A percentile compares a stretch with the other conserved stretches of the same genome.
phyloP scores from a whole-genome alignment of 768 basidiomycete genomes.

The Mycena indigotica region DNA sequence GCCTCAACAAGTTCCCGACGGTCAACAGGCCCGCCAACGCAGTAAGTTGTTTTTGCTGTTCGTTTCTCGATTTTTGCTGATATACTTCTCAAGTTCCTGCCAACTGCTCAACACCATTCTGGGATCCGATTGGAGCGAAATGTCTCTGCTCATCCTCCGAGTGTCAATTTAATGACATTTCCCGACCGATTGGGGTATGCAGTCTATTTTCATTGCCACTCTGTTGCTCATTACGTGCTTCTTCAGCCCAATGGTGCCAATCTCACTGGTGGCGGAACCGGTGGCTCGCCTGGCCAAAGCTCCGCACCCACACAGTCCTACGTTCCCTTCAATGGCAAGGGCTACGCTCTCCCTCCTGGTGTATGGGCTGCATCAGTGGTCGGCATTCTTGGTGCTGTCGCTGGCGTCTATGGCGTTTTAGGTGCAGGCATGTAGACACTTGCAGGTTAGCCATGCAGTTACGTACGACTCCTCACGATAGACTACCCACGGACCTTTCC shows the following conservation, averaged over 20 bases:
- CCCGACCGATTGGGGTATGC: constrained; percentile 66
- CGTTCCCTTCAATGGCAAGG: constrained; percentile 48
- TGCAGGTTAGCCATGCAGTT: no score
- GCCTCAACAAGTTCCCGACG: constrained; percentile 50
- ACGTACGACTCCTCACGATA: no score
- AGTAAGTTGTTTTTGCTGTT: constrained; percentile 41
- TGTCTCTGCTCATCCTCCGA: constrained; percentile 60
- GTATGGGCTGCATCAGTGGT: neutral
- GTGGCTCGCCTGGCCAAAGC: constrained; percentile 26
- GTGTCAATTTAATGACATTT: constrained; percentile 66
- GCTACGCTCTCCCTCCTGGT: neutral
- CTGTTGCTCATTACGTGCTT: constrained; percentile 20
- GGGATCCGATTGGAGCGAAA: constrained; percentile 70
- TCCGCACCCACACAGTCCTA: constrained; percentile 36
- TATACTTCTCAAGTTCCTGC: constrained; percentile 50
- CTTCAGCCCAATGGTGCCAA: constrained; percentile 67
- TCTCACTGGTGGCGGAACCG: constrained; percentile 61
- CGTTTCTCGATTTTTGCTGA: neutral
- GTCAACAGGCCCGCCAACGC: constrained; percentile 52
- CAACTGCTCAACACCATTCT: constrained; percentile 79
- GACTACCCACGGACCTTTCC: no score
- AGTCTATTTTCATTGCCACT: constrained; percentile 9
- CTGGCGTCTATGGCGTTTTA: neutral
- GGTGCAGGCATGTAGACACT: no score
- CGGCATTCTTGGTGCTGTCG: neutral